Evolutionary conservation across 1,284 basidiomycete species (phyloP).

Genomic region (Austroboletus novae-zelandiae): DNA sequence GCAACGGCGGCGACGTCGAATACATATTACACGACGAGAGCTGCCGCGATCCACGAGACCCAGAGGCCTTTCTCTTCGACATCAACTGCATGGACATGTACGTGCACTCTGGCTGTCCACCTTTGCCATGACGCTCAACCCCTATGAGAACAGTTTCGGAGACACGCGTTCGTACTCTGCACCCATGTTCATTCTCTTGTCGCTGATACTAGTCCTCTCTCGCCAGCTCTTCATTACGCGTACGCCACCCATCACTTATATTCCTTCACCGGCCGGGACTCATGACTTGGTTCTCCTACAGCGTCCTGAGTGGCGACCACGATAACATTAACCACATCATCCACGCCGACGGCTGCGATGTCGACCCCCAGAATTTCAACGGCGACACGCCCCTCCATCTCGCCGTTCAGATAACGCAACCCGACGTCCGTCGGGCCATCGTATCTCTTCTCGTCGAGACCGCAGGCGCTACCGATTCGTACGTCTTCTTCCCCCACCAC

Average conservation of each 20-base stretch:
- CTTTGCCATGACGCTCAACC: neutral
- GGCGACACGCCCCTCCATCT: constrained; percentile 32
- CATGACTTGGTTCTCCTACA: neutral
- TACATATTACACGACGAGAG: constrained; percentile 21
- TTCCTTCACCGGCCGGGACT: neutral
- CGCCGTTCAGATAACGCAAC: constrained; percentile 22
- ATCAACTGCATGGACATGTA: constrained; percentile 33
- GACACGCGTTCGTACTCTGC: constrained; percentile 29
- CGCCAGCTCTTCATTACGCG: constrained; percentile 32
- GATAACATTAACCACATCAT: constrained; percentile 25
- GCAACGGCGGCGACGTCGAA: constrained; percentile 28
- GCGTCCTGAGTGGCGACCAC: constrained; percentile 17
- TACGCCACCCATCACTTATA: constrained; percentile 16
- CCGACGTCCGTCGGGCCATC: constrained; percentile 17
- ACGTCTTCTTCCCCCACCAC: constrained; percentile 4
- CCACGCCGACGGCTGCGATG: constrained; percentile 30
- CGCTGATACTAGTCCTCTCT: constrained; percentile 12
- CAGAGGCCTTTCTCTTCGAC: constrained; percentile 26
- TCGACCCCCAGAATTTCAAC: constrained; percentile 25
- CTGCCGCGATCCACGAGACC: constrained; percentile 20
- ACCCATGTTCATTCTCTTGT: neutral
- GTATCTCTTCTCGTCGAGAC: constrained; percentile 21
- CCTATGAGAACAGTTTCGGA: constrained; percentile 15
- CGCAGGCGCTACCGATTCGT: constrained; percentile 31
- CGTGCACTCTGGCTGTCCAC: neutral